phyloP scores from a whole-genome alignment of 805 yeast genomes.

The Jamesozyma hellenica region DNA sequence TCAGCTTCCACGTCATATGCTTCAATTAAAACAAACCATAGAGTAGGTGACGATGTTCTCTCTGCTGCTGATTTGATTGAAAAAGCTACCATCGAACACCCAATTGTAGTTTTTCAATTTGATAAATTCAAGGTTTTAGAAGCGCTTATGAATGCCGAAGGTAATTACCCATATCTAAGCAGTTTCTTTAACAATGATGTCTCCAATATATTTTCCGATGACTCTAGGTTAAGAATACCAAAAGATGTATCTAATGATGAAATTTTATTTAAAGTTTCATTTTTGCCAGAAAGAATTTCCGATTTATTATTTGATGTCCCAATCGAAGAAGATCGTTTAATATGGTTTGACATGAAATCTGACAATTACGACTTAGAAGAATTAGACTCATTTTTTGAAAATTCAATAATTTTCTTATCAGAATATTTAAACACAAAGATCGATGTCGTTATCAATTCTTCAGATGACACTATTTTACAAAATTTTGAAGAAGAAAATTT shows the following conservation, averaged over 20 bases:
- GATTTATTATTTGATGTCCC: slow-evolving; percentile 15
- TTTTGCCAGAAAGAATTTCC: slow-evolving; percentile 14
- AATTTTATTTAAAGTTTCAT: slow-evolving; percentile 3
- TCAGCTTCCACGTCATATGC: slow-evolving; percentile 6
- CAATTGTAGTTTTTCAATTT: slow-evolving; percentile 20
- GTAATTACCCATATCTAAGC: slow-evolving; percentile 13
- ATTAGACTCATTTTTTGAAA: slow-evolving; percentile 23
- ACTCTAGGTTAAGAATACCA: neutral
- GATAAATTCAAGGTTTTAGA: slow-evolving; percentile 12
- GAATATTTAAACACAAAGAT: slow-evolving; percentile 14
- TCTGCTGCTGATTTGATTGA: slow-evolving; percentile 4
- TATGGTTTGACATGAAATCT: slow-evolving; percentile 19
- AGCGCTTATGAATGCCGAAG: slow-evolving; percentile 4
- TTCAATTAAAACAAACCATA: slow-evolving; percentile 5
- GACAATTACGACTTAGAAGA: slow-evolving; percentile 15
- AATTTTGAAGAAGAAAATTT: slow-evolving; percentile 1
- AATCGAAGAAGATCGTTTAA: slow-evolving; percentile 11
- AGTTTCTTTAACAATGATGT: slow-evolving; percentile 11
- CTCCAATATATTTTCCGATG: slow-evolving; percentile 9
- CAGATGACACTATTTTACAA: slow-evolving; percentile 4
- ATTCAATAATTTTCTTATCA: slow-evolving; percentile 15
- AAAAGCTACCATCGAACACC: slow-evolving; percentile 10
- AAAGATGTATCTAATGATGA: neutral
- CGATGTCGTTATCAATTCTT: slow-evolving; percentile 16
- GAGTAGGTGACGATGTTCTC: slow-evolving; percentile 1